These are phyloP conservation scores for Sporothrix protearum DNA, from an alignment of 2,329 filamentous ascomycete genomes.

Conservation along the genomic window DNA sequence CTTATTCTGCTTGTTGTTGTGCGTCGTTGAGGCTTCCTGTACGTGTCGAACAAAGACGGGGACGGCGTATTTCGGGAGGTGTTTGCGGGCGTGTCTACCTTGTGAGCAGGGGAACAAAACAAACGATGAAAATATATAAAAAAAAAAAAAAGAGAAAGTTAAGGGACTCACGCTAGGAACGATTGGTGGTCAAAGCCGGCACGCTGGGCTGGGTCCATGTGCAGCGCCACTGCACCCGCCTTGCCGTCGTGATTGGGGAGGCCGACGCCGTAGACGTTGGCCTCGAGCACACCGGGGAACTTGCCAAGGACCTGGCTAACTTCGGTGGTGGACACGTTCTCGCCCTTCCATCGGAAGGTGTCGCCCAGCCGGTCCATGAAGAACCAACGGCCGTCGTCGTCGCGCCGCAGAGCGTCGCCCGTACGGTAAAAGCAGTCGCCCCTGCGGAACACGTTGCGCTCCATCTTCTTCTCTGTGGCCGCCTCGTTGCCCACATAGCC, in stretches of 20 bases:
- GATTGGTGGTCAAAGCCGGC: slow-evolving; percentile 55
- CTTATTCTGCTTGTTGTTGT: slow-evolving; percentile 81
- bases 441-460: slow-evolving; percentile 60
- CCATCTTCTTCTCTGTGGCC: slow-evolving; percentile 64
- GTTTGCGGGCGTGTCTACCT: slow-evolving; percentile 49
- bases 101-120: background rate
- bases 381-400: slow-evolving; percentile 62
- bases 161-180: slow-evolving; percentile 43
- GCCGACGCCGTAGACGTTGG: slow-evolving; percentile 80
- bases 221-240: slow-evolving; percentile 62
- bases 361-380: slow-evolving; percentile 68
- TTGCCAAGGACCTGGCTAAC: slow-evolving; percentile 69
- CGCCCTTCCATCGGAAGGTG: slow-evolving; percentile 76
- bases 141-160: too few relatives aligned
- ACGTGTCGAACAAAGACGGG: slow-evolving; percentile 68
- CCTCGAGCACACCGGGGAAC: slow-evolving; percentile 66
- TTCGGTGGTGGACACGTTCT: slow-evolving; percentile 78
- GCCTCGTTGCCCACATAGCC: slow-evolving; percentile 68
- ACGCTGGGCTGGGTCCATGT: slow-evolving; percentile 26
- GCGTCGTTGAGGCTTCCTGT: slow-evolving; percentile 55
- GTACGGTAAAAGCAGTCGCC: slow-evolving; percentile 67
- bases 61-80: slow-evolving; percentile 70
- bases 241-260: slow-evolving; percentile 79
- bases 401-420: slow-evolving; percentile 62
- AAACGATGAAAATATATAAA: background rate